phyloP scores from a whole-genome alignment of 495 filamentous ascomycete genomes.

The Neurospora discreta region DNA sequence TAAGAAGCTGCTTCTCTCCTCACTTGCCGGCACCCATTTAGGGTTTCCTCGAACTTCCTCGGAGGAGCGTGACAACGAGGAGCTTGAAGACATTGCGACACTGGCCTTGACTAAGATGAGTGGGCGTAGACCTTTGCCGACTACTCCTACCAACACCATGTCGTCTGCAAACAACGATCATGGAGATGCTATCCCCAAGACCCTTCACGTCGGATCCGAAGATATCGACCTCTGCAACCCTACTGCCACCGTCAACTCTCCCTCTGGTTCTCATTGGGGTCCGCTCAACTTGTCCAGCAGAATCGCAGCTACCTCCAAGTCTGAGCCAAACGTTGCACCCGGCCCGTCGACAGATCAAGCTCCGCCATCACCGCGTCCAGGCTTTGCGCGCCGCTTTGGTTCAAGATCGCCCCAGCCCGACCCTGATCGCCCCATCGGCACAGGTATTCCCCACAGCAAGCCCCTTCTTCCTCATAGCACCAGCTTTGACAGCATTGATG shows the following conservation, averaged over 20 bases:
- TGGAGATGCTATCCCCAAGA: background rate
- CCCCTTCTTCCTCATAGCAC: background rate
- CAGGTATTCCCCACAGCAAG: background rate
- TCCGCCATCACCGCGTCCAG: background rate
- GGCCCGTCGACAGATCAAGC: background rate
- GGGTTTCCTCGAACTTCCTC: background rate
- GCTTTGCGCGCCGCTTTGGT: background rate
- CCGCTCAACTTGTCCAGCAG: background rate
- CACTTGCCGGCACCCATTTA: background rate
- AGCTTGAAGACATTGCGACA: background rate
- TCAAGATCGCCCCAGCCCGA: background rate
- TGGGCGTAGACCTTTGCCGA: background rate
- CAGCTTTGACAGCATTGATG: background rate
- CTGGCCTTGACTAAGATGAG: background rate
- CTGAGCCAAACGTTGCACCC: background rate
- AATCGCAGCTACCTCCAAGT: background rate
- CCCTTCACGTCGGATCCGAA: background rate
- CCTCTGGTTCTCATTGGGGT: background rate
- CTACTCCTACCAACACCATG: background rate
- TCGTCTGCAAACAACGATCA: background rate
- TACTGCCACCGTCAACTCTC: background rate
- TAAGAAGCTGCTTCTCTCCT: background rate
- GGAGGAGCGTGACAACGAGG: background rate
- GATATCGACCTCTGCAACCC: background rate
- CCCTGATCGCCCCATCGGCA: background rate